Evolutionary conservation across 2,329 filamentous ascomycete genomes (phyloP), one percentile per base, ranked within the genome.

Genomic region (Ceratocystis colombiana): DNA sequence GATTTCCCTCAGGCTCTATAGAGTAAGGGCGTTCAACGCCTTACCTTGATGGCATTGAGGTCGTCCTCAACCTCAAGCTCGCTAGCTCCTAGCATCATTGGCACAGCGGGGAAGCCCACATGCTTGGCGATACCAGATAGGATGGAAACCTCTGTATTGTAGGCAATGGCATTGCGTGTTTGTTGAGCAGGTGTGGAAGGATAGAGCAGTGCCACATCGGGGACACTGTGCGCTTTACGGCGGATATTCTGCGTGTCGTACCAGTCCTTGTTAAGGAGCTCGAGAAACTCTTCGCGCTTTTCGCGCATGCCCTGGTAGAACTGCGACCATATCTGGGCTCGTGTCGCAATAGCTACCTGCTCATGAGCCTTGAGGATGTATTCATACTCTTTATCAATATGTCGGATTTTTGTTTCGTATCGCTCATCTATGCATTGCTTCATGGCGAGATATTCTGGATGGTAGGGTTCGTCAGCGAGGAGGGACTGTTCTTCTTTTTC

Each of bases 101-200:
- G 94, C n/a, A 92, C 94, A 41, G 93, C 92, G 45, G 94, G 94
- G 76, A 99, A 99, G 28, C 94, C 94, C 72, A 96, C 87, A 74
- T 96, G 92, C 76, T 96, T 97, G 45, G 93, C 92, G 64, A 97
- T 82, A 46, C 93, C 93, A 5, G 92, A 87, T 67, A 99, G 78
- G 33, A 96, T 85, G 0, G 92, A 96, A 3, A 99, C 92, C 74
- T 99, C 94, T 70, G 88, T 89, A 74, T 96, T 97, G 78, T 97
- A 97, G 61, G 92, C 88, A 62, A 91, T 83, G 71, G 96, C 92
- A 69, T 96, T 89, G 69, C 85, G 82, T 68, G 96, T 83, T 72
- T 93, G 89, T 71, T 92, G 87, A 33, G 86, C 83, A 68, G 86
- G 84, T 69, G 87, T 86, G 63, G 87, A 84, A 6, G 90, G 89